These are phyloP conservation scores for Monosporascus sp. DNA, from an alignment of 2,329 filamentous ascomycete species.

Conservation along the genomic window DNA sequence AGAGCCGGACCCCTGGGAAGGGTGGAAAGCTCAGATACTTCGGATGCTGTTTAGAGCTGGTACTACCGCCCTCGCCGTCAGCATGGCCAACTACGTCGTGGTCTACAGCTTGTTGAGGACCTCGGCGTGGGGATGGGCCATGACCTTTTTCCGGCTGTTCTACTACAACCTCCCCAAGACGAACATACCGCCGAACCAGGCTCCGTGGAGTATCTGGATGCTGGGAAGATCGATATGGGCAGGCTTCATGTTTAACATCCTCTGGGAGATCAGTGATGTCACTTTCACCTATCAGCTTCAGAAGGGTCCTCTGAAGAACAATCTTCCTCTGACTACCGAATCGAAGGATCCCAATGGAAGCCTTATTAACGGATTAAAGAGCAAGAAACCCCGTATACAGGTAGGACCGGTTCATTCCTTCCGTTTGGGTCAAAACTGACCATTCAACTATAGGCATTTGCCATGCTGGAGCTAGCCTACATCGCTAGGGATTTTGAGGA, in stretches of 20 bases:
- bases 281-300: constrained; percentile 78
- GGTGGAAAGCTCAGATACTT: constrained; percentile 38
- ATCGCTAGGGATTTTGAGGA: constrained; percentile 70
- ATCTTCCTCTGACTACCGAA: constrained; percentile 74
- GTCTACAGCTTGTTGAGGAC: constrained; percentile 61
- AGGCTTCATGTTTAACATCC: constrained; percentile 59
- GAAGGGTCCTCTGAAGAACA: constrained; percentile 76
- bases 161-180: constrained; percentile 67
- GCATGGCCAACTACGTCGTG: constrained; percentile 42
- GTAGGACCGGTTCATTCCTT: constrained; percentile 35
- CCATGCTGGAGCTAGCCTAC: constrained; percentile 82
- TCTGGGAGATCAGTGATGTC: constrained; percentile 74
- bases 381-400: constrained; percentile 72
- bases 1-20: constrained; percentile 17
- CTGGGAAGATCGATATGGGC: constrained; percentile 53
- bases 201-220: constrained; percentile 52
- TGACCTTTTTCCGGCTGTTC: constrained; percentile 65
- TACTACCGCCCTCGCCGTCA: constrained; percentile 27
- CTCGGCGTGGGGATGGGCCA: constrained; percentile 62
- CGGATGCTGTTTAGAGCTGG: constrained; percentile 16
- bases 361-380: constrained; percentile 74
- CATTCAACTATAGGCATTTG: constrained; percentile 55
- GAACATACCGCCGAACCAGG: constrained; percentile 54
- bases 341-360: constrained; percentile 91
- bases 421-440: constrained; percentile 8